These are phyloP conservation scores for Cordia subcordata DNA, from an alignment of 257 asterid genomes.

Conservation along the genomic window DNA sequence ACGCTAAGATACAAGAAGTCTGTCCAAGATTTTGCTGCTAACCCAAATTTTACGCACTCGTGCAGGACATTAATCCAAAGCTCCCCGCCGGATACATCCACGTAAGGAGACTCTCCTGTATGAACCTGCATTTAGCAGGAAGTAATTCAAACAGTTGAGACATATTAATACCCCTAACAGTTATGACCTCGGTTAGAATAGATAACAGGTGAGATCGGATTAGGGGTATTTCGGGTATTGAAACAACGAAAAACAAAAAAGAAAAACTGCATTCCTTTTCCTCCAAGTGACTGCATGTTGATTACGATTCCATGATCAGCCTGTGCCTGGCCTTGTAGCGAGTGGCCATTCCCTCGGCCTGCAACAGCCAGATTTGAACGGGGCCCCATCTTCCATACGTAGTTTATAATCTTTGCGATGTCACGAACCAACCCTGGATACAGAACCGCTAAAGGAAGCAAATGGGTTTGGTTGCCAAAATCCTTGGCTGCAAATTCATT, in stretches of 20 bases:
- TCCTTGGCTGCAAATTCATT: conserved; percentile 73
- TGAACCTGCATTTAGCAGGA: no score
- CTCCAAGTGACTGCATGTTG: conserved; percentile 54
- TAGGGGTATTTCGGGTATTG: no score
- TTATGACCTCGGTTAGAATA: no score
- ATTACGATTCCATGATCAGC: conserved; percentile 68
- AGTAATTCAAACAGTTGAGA: no score
- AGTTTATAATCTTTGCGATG: conserved; percentile 51
- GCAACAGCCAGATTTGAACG: conserved; percentile 51
- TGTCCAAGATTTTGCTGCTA: conserved; percentile 90
- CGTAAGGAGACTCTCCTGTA: conserved; percentile 43
- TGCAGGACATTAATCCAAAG: conserved; percentile 75
- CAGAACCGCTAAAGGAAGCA: conserved; percentile 64
- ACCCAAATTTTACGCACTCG: conserved; percentile 56
- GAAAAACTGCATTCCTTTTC: conserved; percentile 50
- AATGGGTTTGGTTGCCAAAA: conserved; percentile 63
- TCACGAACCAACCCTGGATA: conserved; percentile 71
- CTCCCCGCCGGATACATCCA: conserved; percentile 73
- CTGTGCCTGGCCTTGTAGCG: conserved; percentile 72
- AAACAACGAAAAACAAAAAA: no score
- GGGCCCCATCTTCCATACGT: conserved; percentile 73
- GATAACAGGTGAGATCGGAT: no score
- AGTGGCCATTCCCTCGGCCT: conserved; percentile 82
- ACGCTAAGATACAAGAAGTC: conserved; percentile 79
- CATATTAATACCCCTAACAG: no score